Percentiles rank a stretch among this genome's conserved stretches.
These are phyloP conservation scores for Capsella bursapastoris DNA, from an alignment of 345 rosid genomes.

Conservation along the genomic window DNA sequence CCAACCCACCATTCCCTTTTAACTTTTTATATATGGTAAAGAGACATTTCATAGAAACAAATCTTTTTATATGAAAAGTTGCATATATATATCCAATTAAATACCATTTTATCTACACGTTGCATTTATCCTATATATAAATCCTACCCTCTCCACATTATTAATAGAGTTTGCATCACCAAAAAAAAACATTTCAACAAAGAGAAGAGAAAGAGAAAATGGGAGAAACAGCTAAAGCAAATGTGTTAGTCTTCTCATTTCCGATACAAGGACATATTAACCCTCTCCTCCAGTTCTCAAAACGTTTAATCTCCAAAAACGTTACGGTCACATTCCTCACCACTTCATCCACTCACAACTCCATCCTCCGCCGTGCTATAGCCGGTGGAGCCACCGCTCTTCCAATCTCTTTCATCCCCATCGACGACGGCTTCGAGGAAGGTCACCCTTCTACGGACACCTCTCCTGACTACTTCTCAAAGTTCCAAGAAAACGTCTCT, in stretches of 20 bases:
- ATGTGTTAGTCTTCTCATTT: constrained; percentile 46
- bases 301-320: constrained; percentile 57
- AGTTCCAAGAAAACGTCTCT: constrained; percentile 38
- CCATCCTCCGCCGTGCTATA: constrained; percentile 39
- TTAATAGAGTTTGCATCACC: background rate
- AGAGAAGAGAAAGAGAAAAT: background rate
- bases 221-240: constrained; percentile 41
- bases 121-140: background rate
- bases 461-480: constrained; percentile 24
- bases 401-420: constrained; percentile 38
- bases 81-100: background rate
- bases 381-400: constrained; percentile 43
- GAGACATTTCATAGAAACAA: background rate
- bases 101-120: background rate
- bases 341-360: constrained; percentile 44
- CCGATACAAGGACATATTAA: constrained; percentile 61
- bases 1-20: background rate
- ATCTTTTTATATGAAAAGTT: background rate
- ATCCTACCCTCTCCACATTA: background rate
- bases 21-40: background rate
- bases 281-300: constrained; percentile 64
- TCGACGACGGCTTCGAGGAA: constrained; percentile 45
- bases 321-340: constrained; percentile 53
- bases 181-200: background rate
- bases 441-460: constrained; percentile 26